Percentiles rank a stretch among this genome's conserved stretches.
phyloP scores from a whole-genome alignment of 768 basidiomycete species.

The Fomitopsis pulvina region DNA sequence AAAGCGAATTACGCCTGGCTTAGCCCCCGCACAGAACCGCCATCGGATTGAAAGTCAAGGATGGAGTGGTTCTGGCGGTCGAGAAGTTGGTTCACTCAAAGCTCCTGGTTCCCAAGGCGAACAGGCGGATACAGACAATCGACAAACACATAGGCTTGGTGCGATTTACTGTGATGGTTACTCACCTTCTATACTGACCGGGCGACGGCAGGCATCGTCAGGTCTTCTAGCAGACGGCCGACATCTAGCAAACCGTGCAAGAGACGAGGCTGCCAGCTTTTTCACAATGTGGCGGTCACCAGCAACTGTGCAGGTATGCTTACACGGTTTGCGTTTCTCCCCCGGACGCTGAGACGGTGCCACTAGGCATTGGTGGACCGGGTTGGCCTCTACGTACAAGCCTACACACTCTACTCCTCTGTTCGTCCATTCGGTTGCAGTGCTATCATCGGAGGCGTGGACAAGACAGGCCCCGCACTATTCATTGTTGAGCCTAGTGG shows the following conservation, averaged over 20 bases:
- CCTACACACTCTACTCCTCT: slow-evolving; percentile 96
- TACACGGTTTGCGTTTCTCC: not conserved
- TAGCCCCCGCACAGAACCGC: slow-evolving; percentile 56
- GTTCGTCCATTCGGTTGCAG: slow-evolving; percentile 97
- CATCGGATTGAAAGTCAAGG: slow-evolving; percentile 93
- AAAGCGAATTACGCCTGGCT: not conserved
- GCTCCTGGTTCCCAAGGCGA: slow-evolving; percentile 86
- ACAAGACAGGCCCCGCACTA: slow-evolving; percentile 80
- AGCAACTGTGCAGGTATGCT: slow-evolving; percentile 69
- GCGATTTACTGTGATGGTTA: slow-evolving; percentile 13
- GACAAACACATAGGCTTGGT: slow-evolving; percentile 94
- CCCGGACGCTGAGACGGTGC: not conserved
- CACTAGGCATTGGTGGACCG: slow-evolving; percentile 52
- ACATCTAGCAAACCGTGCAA: slow-evolving; percentile 76
- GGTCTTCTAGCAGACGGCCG: slow-evolving; percentile 92
- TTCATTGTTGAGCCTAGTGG: slow-evolving; percentile 95
- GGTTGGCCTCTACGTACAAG: slow-evolving; percentile 84
- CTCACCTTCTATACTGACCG: not conserved
- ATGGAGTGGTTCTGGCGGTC: slow-evolving; percentile 93
- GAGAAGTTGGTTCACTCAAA: slow-evolving; percentile 97
- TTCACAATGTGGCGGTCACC: slow-evolving; percentile 69
- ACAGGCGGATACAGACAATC: slow-evolving; percentile 88
- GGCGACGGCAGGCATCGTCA: slow-evolving; percentile 66
- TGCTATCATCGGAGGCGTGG: slow-evolving; percentile 83
- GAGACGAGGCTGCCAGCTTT: slow-evolving; percentile 74